These are phyloP conservation scores for Solanum corneliomulleri DNA, from an alignment of 257 asterid genomes.

Conservation along the genomic window DNA sequence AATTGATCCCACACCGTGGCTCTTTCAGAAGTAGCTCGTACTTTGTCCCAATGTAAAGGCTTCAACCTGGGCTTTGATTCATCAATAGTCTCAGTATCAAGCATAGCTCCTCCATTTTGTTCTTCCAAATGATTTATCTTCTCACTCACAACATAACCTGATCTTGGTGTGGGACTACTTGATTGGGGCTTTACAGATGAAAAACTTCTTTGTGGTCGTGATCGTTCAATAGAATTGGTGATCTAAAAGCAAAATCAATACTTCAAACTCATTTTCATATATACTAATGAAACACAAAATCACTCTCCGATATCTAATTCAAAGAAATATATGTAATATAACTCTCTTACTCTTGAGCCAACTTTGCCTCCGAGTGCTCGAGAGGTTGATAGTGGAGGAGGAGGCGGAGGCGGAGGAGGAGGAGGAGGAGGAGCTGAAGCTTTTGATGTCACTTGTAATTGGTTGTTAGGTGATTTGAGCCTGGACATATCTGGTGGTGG, in stretches of 20 bases:
- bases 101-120: slow-evolving; percentile 8
- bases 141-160: slow-evolving; percentile 7
- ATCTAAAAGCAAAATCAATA: background rate
- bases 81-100: slow-evolving; percentile 36
- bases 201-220: slow-evolving; percentile 2
- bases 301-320: background rate
- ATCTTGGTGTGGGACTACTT: slow-evolving; percentile 15
- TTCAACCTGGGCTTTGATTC: slow-evolving; percentile 34
- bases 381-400: slow-evolving; percentile 15
- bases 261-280: background rate
- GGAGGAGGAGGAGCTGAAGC: slow-evolving; percentile 15
- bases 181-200: slow-evolving; percentile 19
- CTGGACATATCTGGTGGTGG: slow-evolving; percentile 73
- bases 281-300: background rate
- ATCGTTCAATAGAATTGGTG: background rate
- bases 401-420: slow-evolving; percentile 25
- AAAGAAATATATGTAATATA: background rate
- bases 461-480: slow-evolving; percentile 45
- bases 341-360: background rate
- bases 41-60: slow-evolving; percentile 14
- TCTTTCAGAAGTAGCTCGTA: slow-evolving; percentile 1
- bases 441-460: slow-evolving; percentile 17
- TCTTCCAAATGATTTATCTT: slow-evolving; percentile 18
- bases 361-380: slow-evolving; percentile 7
- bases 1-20: slow-evolving; percentile 11